Conservation (phyloP, 768 basidiomycete species). For the Pseudohyphozyma bogoriensis region DNA sequence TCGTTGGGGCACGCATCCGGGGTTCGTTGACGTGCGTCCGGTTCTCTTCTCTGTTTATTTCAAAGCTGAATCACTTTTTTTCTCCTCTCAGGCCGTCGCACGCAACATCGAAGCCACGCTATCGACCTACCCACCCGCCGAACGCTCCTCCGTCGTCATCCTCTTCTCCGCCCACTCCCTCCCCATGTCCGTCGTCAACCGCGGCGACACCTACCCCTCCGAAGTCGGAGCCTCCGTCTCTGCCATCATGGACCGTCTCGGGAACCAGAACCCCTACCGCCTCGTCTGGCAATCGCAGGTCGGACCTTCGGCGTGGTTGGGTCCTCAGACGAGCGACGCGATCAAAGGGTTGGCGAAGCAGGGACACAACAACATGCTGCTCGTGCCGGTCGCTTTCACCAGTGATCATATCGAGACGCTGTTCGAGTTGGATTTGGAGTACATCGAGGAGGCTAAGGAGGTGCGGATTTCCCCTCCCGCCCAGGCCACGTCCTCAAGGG, state of each 20-base stretch:
- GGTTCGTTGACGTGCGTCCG: slow-evolving; percentile 73
- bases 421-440: slow-evolving; percentile 91
- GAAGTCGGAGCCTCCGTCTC: slow-evolving; percentile 92
- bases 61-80: slow-evolving; percentile 3
- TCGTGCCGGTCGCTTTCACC: slow-evolving; percentile 96
- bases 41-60: background rate
- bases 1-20: slow-evolving; percentile 91
- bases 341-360: slow-evolving; percentile 52
- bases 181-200: slow-evolving; percentile 96
- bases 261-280: slow-evolving; percentile 63
- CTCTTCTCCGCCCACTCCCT: slow-evolving; percentile 96
- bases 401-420: slow-evolving; percentile 98
- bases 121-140: slow-evolving; percentile 60
- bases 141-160: slow-evolving; percentile 63
- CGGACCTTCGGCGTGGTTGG: slow-evolving; percentile 96
- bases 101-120: slow-evolving; percentile 78
- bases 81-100: slow-evolving; percentile 60
- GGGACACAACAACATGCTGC: slow-evolving; percentile 47
- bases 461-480: slow-evolving; percentile 42
- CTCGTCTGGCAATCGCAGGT: slow-evolving; percentile 98
- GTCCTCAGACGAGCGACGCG: slow-evolving; percentile 85
- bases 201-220: slow-evolving; percentile 91
- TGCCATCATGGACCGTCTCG: slow-evolving; percentile 80
- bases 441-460: slow-evolving; percentile 79
- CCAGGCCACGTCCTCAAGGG: background rate